Percentiles rank a stretch among this genome's conserved stretches.
Conservation (phyloP, 1,284 basidiomycete genomes). For the Ustilago esculenta region DNA sequence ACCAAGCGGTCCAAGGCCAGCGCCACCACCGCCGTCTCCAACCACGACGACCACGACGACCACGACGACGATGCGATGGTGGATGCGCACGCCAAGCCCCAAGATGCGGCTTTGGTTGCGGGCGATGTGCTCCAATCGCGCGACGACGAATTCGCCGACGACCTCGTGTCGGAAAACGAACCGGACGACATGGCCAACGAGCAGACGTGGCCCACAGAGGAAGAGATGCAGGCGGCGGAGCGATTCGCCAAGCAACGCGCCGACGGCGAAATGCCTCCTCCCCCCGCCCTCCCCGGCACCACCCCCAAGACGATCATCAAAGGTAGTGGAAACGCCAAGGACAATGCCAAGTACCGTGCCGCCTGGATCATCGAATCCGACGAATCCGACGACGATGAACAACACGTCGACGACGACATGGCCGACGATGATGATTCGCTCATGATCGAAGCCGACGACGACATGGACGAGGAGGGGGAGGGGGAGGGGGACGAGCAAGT, state of each 20-base stretch:
- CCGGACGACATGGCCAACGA: constrained; percentile 90
- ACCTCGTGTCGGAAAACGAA: constrained; percentile 85
- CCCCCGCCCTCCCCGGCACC: constrained; percentile 68
- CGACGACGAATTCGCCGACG: constrained; percentile 78
- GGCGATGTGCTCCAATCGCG: constrained; percentile 73
- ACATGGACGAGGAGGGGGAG: constrained; percentile 76
- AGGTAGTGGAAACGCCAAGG: constrained; percentile 66
- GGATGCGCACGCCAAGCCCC: constrained; percentile 11
- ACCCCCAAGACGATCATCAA: constrained; percentile 61
- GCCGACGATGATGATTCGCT: constrained; percentile 83
- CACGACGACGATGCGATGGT: constrained; percentile 19
- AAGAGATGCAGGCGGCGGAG: constrained; percentile 77
- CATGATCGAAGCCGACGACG: constrained; percentile 76
- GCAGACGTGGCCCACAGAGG: constrained; percentile 98
- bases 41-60: constrained; percentile 9
- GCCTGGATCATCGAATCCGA: constrained; percentile 65
- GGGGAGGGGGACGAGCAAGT: constrained; percentile 74
- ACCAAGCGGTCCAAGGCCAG: constrained; percentile 28
- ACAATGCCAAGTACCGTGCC: constrained; percentile 60
- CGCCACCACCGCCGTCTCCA: constrained; percentile 21
- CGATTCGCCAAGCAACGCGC: constrained; percentile 25
- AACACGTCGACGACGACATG: constrained; percentile 76
- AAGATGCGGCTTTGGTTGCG: constrained; percentile 64
- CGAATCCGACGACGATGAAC: constrained; percentile 55
- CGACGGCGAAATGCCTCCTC: constrained; percentile 45